These are phyloP conservation scores for Rhodamnia argentea DNA, from an alignment of 345 rosid genomes.

Conservation along the genomic window DNA sequence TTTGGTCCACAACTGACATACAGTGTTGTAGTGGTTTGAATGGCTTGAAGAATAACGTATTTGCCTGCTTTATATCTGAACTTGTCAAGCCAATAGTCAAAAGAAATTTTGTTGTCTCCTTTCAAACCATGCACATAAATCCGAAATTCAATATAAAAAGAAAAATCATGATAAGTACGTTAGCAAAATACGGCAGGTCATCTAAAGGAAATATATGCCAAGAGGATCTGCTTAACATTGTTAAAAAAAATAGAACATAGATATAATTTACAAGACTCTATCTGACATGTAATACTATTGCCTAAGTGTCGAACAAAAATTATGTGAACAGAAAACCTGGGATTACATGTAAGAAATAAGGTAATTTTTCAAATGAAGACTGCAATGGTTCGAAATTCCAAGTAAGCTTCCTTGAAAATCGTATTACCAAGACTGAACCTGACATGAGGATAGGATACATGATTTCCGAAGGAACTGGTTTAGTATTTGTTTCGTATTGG, in stretches of 20 bases:
- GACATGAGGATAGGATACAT: conserved; percentile 44
- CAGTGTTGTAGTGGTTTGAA: conserved; percentile 54
- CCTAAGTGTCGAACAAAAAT: neutral
- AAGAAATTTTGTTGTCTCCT: neutral
- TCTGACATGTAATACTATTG: neutral
- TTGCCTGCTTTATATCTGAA: conserved; percentile 69
- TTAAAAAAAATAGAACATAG: neutral
- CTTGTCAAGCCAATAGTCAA: conserved; percentile 33
- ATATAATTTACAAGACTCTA: neutral
- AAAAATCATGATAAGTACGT: neutral
- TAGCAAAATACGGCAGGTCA: neutral
- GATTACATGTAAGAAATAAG: neutral
- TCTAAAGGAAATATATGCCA: neutral
- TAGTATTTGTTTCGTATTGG: conserved; percentile 93
- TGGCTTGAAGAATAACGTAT: conserved; percentile 68
- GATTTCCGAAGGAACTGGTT: conserved; percentile 84
- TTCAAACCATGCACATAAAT: neutral
- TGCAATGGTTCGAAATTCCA: neutral
- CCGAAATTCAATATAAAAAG: neutral
- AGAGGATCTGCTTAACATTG: neutral
- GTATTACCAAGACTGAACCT: neutral
- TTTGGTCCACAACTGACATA: conserved; percentile 34
- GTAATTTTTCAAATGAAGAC: neutral
- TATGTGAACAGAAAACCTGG: neutral
- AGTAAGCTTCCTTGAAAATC: neutral